These are phyloP conservation scores for Tetracladium maxilliforme DNA, from an alignment of 2,329 filamentous ascomycete species.

Conservation along the genomic window DNA sequence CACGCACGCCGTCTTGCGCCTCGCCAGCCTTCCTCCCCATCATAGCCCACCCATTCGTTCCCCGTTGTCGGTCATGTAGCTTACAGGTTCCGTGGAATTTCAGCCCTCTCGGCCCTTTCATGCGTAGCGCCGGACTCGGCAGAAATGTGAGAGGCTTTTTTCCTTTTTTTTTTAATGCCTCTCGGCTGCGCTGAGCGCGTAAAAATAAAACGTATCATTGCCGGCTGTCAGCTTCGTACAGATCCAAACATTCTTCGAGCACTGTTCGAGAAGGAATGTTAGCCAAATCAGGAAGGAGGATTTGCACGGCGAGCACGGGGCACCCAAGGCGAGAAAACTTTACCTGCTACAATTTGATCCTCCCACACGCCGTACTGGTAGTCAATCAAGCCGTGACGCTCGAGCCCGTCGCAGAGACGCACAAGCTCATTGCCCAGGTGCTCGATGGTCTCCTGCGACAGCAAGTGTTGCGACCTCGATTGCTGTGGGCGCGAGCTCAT, in stretches of 20 bases:
- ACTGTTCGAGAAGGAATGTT: constrained; percentile 19
- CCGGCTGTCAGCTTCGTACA: no score
- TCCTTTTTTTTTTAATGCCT: no score
- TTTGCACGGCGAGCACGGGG: neutral
- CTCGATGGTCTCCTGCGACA: constrained; percentile 55
- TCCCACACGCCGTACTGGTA: constrained; percentile 97
- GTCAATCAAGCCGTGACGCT: constrained; percentile 87
- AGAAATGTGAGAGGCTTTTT: no score
- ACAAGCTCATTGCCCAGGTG: constrained; percentile 74
- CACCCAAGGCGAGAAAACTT: constrained; percentile 18
- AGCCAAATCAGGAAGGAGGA: neutral
- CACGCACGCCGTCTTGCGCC: no score
- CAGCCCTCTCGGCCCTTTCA: no score
- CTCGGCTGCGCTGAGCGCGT: no score
- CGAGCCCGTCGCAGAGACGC: constrained; percentile 70
- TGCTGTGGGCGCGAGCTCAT: constrained; percentile 21
- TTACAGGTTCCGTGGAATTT: no score
- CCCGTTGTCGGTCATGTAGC: no score
- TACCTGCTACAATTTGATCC: constrained; percentile 76
- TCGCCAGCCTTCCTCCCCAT: no score
- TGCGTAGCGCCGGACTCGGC: no score
- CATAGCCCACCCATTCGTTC: no score
- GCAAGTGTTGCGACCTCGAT: constrained; percentile 40
- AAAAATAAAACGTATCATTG: no score
- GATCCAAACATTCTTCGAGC: constrained; percentile 34